Base-by-base conservation (phyloP, 2,329 filamentous ascomycete genomes). In the Periconia macrospinosa region DNA sequence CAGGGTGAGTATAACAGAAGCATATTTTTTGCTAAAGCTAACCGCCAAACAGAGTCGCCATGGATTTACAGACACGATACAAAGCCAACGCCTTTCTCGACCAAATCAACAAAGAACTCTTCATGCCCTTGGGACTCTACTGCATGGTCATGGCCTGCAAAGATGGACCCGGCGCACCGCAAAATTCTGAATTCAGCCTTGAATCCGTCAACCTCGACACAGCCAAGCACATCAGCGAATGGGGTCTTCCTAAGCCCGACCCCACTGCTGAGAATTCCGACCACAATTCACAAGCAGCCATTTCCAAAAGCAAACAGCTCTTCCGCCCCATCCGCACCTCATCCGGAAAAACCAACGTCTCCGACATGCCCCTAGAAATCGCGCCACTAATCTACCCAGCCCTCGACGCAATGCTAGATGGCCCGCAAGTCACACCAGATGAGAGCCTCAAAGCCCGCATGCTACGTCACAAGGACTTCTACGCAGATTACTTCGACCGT, bases 111-210 rank as follows among this genome's bases (percentile, higher is more conserved):
- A 73, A 78, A 9, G 74, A 81, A 2, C 78, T 84, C 54, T 87
- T 87, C 66, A 77, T 75, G 45, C 83, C 84, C 0, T 77, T 77
- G 1, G 84, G 84, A 0, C 74, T 86, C 0, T 82, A 79, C 67
- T 79, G 76, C 54, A 71, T 83, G 18, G 74, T 87, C 37, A 78
- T 86, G 70, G 80, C 80, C 1, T 84, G 76, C 71, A 79, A 79
- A 48, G 74, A 77, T 3, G 48, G 41, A n/a, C 71, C 79, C 77
- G 49, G 78, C 79, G 0, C 72, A 75, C 2, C 56, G 65, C 0
- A 53, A 61, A 17, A 61, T 70, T 15, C 62, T 68, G 50, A 49
- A 3, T 66, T 73, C 30, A 62, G 75, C 47, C 57, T 79, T 14
- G 74, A 76, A n/a, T 62, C 71, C 3, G 65, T 68, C 10, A 68